Evolutionary conservation across 1,284 basidiomycete genomes (phyloP).

Genomic region (Coniferiporia weirii): DNA sequence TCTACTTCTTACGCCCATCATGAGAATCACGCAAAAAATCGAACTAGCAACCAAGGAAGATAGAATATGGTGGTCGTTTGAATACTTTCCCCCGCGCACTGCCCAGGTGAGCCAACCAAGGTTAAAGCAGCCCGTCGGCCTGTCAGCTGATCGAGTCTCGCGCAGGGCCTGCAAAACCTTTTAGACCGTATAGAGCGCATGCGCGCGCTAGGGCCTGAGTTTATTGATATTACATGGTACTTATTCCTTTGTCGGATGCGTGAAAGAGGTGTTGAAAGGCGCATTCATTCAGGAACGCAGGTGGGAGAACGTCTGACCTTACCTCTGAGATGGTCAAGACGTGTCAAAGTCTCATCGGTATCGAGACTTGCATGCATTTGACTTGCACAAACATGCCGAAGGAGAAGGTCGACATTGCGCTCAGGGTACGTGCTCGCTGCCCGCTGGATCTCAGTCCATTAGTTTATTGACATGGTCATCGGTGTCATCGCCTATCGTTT

Average conservation of each 20-base stretch:
- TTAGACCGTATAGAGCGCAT: conserved; percentile 98
- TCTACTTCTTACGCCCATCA: conserved; percentile 29
- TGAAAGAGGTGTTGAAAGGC: background rate
- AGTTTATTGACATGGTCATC: conserved; percentile 21
- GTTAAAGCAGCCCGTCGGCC: background rate
- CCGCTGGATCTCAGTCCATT: conserved; percentile 17
- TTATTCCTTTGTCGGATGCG: conserved; percentile 23
- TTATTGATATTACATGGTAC: conserved; percentile 96
- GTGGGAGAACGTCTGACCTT: conserved; percentile 89
- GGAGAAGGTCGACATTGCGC: conserved; percentile 88
- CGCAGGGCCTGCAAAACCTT: conserved; percentile 87
- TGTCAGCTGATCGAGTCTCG: conserved; percentile 3
- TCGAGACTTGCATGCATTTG: conserved; percentile 97
- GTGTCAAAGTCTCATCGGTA: conserved; percentile 85
- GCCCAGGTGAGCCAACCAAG: conserved; percentile 64
- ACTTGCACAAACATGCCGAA: conserved; percentile 98
- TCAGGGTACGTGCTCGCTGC: conserved; percentile 53
- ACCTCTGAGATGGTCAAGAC: conserved; percentile 96
- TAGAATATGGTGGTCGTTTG: conserved; percentile 92
- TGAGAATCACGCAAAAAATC: conserved; percentile 93
- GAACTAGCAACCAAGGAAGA: conserved; percentile 77
- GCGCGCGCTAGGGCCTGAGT: conserved; percentile 92
- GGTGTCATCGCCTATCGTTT: background rate
- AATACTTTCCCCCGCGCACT: conserved; percentile 94
- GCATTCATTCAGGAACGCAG: conserved; percentile 73